A percentile compares a stretch with the other conserved stretches of the same genome.
phyloP scores from a whole-genome alignment of 2,329 filamentous ascomycete species.

The Triangularia verruculosa region DNA sequence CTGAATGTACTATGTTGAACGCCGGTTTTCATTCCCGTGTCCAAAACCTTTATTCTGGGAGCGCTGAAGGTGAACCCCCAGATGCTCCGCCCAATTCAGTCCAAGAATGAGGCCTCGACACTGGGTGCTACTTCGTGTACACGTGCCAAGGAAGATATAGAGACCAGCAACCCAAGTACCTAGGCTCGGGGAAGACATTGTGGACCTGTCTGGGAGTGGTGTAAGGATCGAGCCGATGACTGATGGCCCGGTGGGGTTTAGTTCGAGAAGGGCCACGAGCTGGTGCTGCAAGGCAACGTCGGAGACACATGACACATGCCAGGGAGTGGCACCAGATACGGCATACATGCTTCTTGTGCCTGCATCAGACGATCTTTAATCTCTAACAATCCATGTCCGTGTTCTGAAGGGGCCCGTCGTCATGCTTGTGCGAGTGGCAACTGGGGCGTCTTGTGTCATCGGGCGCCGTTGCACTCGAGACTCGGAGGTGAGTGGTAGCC shows the following conservation, averaged over 20 bases:
- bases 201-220: neutral
- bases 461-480: neutral
- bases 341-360: neutral
- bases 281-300: neutral
- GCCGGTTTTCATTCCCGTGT: neutral
- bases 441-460: neutral
- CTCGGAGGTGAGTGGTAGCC: neutral
- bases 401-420: neutral
- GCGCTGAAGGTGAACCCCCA: neutral
- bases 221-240: neutral
- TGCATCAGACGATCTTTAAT: neutral
- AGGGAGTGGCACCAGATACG: neutral
- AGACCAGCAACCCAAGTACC: neutral
- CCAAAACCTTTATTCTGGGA: neutral
- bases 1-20: neutral
- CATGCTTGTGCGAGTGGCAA: neutral
- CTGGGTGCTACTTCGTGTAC: neutral
- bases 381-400: neutral
- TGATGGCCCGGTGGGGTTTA: neutral
- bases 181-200: neutral
- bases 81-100: neutral
- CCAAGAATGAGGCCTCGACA: neutral
- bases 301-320: neutral
- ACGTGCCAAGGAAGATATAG: slow-evolving; percentile 4
- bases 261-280: neutral